Evolutionary conservation across 1,139 yeast species (phyloP), one percentile per base, ranked within the genome.

Genomic region (Barnettozyma hawaiiensis): DNA sequence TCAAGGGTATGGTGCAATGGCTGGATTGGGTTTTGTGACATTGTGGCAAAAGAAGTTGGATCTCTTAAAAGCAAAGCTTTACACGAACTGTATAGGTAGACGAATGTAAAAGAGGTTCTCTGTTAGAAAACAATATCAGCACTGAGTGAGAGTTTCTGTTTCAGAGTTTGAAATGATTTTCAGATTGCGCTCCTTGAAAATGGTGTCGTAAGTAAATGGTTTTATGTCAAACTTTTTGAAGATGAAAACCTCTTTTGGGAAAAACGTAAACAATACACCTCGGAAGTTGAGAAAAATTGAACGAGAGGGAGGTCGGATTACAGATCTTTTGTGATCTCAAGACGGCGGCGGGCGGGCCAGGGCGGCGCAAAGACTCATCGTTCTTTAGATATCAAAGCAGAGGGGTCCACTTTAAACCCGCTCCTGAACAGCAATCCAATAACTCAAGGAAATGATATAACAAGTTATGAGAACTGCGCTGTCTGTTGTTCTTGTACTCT

Each of bases 1-100:
- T 51, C 58, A 42, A 56, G 47, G 9, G 54, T 55, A 18, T 57
- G 60, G 37, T 56, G 60, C 36, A 56, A 42, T 3, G 59, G 60
- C 39, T 56, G 56, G 11, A 54, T 49, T 18, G 53, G 48, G 21
- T 41, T 44, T 44, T 49, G 54, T 38, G 55, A 49, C 49, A 48
- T 52, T 21, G 21, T 35, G 38, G 20, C 16, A 22, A 18, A 22
- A 22, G 28, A 9, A 34, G 19, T 2, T 34, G 28, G 12, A 15
- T 23, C 20, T 34, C 7, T 22, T 20, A 15, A 23, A 31, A 31
- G 12, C 21, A 21, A 31, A 16, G 11, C 5, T n/a, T 31, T 7
- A n/a, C 23, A 15, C 16, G 14, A n/a, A 12, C 24, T 19, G 29
- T 22, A 24, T 20, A 20, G 14, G 4, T 5, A 7, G 31, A 11